phyloP scores from a whole-genome alignment of 2,329 filamentous ascomycete species.

The Sordariomycetes sp. region DNA sequence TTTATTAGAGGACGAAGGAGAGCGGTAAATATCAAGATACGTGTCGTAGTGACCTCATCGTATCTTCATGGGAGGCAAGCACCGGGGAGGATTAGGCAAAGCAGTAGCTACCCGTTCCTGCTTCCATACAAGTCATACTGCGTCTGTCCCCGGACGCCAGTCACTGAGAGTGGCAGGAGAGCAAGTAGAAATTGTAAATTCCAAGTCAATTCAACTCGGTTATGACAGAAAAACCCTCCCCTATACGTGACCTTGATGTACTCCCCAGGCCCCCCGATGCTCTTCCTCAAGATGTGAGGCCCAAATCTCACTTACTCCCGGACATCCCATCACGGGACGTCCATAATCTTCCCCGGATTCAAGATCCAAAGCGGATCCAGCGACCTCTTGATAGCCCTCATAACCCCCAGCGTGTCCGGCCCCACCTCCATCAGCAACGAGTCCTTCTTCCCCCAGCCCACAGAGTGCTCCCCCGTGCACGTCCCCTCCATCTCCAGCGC shows the following conservation, averaged over 20 bases:
- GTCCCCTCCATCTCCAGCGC: constrained; percentile 91
- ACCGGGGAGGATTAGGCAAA: not conserved
- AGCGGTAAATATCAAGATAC: not conserved
- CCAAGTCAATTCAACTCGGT: not conserved
- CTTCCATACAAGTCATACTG: too few relatives aligned
- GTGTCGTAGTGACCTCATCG: not conserved
- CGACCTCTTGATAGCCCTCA: constrained; percentile 72
- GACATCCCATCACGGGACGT: constrained; percentile 32
- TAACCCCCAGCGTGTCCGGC: constrained; percentile 65
- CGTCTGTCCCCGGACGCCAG: too few relatives aligned
- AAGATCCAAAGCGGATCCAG: constrained; percentile 80
- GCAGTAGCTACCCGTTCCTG: not conserved
- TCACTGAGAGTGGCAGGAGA: too few relatives aligned
- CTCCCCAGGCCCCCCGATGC: not conserved
- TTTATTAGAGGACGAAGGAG: too few relatives aligned
- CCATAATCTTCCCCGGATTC: constrained; percentile 89
- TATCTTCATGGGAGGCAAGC: not conserved
- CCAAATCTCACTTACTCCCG: constrained; percentile 2
- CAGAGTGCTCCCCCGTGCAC: constrained; percentile 77
- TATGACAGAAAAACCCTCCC: not conserved
- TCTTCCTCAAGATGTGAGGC: not conserved
- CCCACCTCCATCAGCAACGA: constrained; percentile 70
- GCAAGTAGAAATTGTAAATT: not conserved
- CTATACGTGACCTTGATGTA: not conserved
- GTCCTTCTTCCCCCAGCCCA: constrained; percentile 78